phyloP scores from a whole-genome alignment of 371 early-diverging fungal species.

The Mortierella sp. region DNA sequence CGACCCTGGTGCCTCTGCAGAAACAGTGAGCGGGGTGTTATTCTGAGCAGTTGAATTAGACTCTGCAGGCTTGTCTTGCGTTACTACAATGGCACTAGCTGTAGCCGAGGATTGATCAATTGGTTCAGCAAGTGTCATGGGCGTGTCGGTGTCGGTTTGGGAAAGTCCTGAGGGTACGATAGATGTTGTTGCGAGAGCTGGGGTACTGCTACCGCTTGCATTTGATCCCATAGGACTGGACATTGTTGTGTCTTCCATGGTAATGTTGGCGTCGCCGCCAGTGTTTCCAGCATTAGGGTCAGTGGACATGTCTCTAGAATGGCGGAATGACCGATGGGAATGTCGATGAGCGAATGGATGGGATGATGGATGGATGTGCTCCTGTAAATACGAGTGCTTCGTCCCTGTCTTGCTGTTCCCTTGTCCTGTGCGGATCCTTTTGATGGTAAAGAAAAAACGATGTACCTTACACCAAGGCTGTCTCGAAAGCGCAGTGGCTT shows the following conservation, averaged over 20 bases:
- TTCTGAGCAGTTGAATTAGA: not conserved
- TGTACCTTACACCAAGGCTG: no score
- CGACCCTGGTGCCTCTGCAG: not conserved
- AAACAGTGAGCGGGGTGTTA: not conserved
- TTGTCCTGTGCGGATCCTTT: no score
- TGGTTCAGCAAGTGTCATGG: conserved; percentile 17
- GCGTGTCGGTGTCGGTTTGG: conserved; percentile 15
- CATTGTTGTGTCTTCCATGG: conserved; percentile 48
- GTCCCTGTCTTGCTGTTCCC: not conserved
- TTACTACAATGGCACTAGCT: conserved; percentile 5
- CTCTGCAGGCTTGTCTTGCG: not conserved
- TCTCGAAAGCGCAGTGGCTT: not conserved
- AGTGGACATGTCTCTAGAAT: no score
- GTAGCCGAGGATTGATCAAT: conserved; percentile 4
- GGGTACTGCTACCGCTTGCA: conserved; percentile 37
- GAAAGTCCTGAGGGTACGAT: not conserved
- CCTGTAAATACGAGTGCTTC: not conserved
- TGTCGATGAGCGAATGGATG: conserved; percentile 21
- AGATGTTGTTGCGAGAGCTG: conserved; percentile 9
- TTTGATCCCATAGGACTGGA: conserved; percentile 31
- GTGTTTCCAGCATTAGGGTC: no score
- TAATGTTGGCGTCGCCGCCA: conserved; percentile 11
- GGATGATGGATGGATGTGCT: not conserved
- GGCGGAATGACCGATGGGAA: conserved; percentile 30
- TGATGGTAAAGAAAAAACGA: no score